Evolutionary conservation across 2,329 filamentous ascomycete genomes (phyloP).

Genomic region (Drechslera avenae): DNA sequence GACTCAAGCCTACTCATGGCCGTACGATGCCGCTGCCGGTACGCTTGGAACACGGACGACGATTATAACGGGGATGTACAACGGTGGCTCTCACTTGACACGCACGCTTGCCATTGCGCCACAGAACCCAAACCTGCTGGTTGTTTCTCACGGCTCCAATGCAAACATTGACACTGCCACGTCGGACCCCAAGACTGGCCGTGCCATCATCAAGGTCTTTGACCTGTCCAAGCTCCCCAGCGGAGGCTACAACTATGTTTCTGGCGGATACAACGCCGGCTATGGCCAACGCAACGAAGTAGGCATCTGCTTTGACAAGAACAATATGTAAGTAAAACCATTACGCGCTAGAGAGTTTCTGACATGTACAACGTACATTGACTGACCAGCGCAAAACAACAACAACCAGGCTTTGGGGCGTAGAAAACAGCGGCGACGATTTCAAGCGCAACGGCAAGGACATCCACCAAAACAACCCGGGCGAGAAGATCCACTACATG

Average conservation of each 20-base stretch:
- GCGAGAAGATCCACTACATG: slow-evolving; percentile 74
- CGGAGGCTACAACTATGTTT: slow-evolving; percentile 56
- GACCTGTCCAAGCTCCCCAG: slow-evolving; percentile 52
- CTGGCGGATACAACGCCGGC: slow-evolving; percentile 56
- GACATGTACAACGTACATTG: no score
- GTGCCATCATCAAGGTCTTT: slow-evolving; percentile 69
- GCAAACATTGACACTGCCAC: slow-evolving; percentile 65
- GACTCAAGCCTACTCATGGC: slow-evolving; percentile 65
- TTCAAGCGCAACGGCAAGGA: slow-evolving; percentile 64
- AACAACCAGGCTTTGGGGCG: slow-evolving; percentile 47
- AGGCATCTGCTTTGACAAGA: slow-evolving; percentile 56
- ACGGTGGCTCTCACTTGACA: slow-evolving; percentile 63
- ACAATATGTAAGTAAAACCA: slow-evolving; percentile 59
- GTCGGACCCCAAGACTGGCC: slow-evolving; percentile 57
- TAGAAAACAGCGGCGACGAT: slow-evolving; percentile 74
- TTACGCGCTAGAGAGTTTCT: no score
- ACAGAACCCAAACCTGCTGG: slow-evolving; percentile 59
- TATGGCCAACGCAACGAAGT: slow-evolving; percentile 77
- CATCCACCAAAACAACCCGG: slow-evolving; percentile 70
- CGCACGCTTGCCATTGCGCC: slow-evolving; percentile 68
- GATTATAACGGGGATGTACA: slow-evolving; percentile 64
- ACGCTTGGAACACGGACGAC: slow-evolving; percentile 58
- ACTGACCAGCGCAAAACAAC: no score
- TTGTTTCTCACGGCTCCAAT: slow-evolving; percentile 69
- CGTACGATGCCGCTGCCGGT: slow-evolving; percentile 61